Base-by-base conservation (phyloP, 2,329 filamentous ascomycete genomes). In the Pseudocercospora fijiensis region DNA sequence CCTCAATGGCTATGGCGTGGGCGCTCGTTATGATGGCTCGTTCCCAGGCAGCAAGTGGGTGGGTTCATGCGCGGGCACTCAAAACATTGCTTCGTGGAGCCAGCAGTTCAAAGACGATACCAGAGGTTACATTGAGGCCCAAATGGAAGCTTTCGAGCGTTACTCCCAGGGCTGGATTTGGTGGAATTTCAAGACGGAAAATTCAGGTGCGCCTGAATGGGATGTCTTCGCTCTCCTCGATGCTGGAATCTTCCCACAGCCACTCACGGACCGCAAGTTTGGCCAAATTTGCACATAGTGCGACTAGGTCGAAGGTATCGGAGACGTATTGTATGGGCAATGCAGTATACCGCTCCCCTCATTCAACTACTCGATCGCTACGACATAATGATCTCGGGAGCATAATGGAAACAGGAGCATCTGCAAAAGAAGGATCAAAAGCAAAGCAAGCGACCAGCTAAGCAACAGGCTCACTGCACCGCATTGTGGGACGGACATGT, bases 141-240 rank as follows among this genome's bases (percentile, higher is more conserved):
- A 86, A 72, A 75, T 86, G 56, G 76, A 79, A 28, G 76, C 80
- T 0, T 86, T 81, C 67, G 84, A 86, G 74, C 71, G 70, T 9
- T 77, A 79, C 59, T 81, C 81, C 1, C 75, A 82, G 27, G 84
- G 84, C 2, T 86, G 83, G 83, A 74, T 85, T 27, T 85, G 83
- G 71, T 86, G 83, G 83, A 85, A 84, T 65, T 86, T 84, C 76
- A 86, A 86, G 77, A 85, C 84, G 0, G 82, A 86, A 68, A 67
- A 60, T 20, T 61, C 63, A 13, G 63, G 59, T 28, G 65, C 70
- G 3, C 77, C 80, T 45, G 83, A 85, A 68, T 86, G 84, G 82
- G 83, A 85, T 72, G 78, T 80, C 24, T 81, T 81, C 63, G 74
- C 73, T 26, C 73, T 85, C 9, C 73, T 84, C 18, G 80, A 82